Conservation (phyloP, 257 asterid genomes). For the Scutellaria barbata region DNA sequence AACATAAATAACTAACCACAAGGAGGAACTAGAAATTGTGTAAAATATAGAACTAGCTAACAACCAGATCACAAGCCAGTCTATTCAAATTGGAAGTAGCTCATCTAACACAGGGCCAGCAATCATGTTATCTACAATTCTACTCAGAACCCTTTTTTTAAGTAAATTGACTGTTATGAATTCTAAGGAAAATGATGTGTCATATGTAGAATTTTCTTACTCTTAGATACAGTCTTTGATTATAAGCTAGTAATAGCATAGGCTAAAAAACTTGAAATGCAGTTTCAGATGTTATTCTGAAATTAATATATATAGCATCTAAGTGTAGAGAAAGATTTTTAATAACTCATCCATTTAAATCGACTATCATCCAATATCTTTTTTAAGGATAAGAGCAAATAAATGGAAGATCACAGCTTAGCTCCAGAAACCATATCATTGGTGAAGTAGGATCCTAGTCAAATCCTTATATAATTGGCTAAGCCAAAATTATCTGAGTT, state of each 20-base stretch:
- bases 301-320: neutral
- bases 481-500: constrained; percentile 19
- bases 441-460: constrained; percentile 20
- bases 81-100: constrained; percentile 11
- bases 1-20: constrained; percentile 28
- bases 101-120: neutral
- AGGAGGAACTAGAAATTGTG: constrained; percentile 26
- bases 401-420: constrained; percentile 21
- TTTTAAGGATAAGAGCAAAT: constrained; percentile 18
- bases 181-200: constrained; percentile 3
- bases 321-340: neutral
- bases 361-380: neutral
- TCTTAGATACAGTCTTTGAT: constrained; percentile 15
- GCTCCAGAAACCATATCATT: constrained; percentile 23
- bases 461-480: constrained; percentile 13
- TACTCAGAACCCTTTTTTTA: neutral
- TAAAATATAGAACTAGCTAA: constrained; percentile 21
- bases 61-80: neutral
- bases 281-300: neutral
- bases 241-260: neutral
- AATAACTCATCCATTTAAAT: constrained; percentile 11
- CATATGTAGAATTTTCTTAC: neutral
- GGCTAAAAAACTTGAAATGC: neutral
- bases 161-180: neutral
- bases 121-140: neutral